phyloP scores from a whole-genome alignment of 2,329 filamentous ascomycete species.

The Dothideomycetes sp. region DNA sequence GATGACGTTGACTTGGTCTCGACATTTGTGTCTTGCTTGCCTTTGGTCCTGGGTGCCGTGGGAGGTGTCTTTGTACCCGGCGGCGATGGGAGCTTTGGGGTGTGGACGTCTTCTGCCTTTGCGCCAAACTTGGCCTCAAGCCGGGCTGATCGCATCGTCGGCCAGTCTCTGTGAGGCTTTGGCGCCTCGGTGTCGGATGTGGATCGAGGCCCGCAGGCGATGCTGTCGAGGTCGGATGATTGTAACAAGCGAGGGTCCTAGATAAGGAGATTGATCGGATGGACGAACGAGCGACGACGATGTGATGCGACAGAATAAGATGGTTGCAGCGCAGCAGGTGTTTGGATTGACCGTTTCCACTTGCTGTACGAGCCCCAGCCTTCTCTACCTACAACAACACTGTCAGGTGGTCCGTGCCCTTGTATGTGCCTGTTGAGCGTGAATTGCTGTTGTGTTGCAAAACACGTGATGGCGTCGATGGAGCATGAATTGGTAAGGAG shows the following conservation, averaged over 20 bases:
- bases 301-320: conserved; percentile 1
- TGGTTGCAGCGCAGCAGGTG: conserved; percentile 1
- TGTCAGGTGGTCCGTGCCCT: conserved; percentile 1
- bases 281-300: conserved; percentile 1
- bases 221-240: background rate
- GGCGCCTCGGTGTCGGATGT: background rate
- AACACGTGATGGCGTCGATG: too few relatives aligned
- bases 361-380: background rate
- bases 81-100: conserved; percentile 44
- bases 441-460: conserved; percentile 3
- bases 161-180: background rate
- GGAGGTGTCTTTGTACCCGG: conserved; percentile 53
- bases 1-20: conserved; percentile 16
- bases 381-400: background rate
- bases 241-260: too few relatives aligned
- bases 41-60: conserved; percentile 40
- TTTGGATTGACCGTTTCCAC: conserved; percentile 12
- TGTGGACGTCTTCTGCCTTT: conserved; percentile 26
- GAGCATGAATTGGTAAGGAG: too few relatives aligned
- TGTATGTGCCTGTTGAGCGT: background rate
- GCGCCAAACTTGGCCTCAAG: conserved; percentile 11
- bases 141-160: conserved; percentile 7
- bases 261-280: background rate
- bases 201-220: conserved; percentile 3
- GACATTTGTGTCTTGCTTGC: conserved; percentile 20